Conservation (phyloP, 1,284 basidiomycete genomes). For the Blastosporella zonata region DNA sequence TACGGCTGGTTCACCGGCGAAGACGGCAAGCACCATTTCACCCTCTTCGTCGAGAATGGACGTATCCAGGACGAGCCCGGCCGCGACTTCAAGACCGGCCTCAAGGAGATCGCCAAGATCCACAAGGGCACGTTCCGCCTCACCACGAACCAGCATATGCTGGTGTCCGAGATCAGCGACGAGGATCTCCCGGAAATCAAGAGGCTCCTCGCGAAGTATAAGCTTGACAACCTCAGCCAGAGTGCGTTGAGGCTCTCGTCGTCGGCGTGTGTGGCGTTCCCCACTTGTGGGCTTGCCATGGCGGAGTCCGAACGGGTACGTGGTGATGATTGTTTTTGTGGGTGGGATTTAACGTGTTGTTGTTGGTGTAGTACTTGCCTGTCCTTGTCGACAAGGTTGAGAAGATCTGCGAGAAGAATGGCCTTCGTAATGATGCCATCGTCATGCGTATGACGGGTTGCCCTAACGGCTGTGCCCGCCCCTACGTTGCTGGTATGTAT, state of each 20-base stretch:
- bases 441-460: conserved; percentile 99
- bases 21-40: conserved; percentile 91
- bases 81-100: conserved; percentile 88
- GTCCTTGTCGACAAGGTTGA: conserved; percentile 94
- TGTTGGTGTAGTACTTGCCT: conserved; percentile 79
- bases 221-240: conserved; percentile 86
- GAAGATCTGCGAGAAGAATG: conserved; percentile 90
- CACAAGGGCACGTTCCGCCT: conserved; percentile 94
- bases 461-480: conserved; percentile 91
- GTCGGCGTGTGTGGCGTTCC: conserved; percentile 97
- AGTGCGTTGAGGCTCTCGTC: conserved; percentile 82
- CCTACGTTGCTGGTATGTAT: conserved; percentile 81
- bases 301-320: conserved; percentile 86
- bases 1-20: conserved; percentile 91
- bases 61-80: conserved; percentile 92
- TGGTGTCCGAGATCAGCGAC: conserved; percentile 81
- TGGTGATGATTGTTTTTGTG: conserved; percentile 11
- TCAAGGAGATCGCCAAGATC: conserved; percentile 89
- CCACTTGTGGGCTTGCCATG: conserved; percentile 95
- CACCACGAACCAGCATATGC: conserved; percentile 93
- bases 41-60: conserved; percentile 96
- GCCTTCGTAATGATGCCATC: conserved; percentile 90
- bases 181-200: conserved; percentile 80
- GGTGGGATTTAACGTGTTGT: background rate
- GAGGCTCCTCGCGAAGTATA: conserved; percentile 79